Evolutionary conservation across 2,329 filamentous ascomycete species (phyloP), one percentile per base, ranked within the genome.

Genomic region (Colletotrichum somersetense): DNA sequence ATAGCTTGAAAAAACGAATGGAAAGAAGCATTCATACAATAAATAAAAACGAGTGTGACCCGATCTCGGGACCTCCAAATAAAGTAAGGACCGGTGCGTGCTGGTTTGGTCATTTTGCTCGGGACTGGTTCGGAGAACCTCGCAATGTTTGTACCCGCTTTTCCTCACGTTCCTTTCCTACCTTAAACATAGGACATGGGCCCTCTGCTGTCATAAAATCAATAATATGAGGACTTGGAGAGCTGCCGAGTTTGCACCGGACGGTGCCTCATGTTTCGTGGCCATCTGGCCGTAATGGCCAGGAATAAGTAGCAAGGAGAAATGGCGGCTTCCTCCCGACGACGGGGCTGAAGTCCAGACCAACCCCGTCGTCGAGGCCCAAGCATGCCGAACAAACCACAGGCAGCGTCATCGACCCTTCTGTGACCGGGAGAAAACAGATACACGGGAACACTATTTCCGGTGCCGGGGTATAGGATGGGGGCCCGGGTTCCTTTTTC

Each of bases 51-150:
- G 6, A 38, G n/a, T 46, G 38, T 61, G 23, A 61, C n/a, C 50
- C 53, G 46, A 57, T 63, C 5, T 11, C 26, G 23, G 42, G 48
- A 40, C 38, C 56, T 63, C 30, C 30, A 18, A 44, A 42, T 57
- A 63, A 44, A 23, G n/a, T 40, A 62, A 52, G n/a, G 30, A 5
- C 20, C 3, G 61, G 66, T 70, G 70, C 59, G 70, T 70, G 65
- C 70, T 52, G 26, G 40, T 55, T 64, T 66, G 58, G 46, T 72
- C 30, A 30, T 3, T 30, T 38, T 10, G 35, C 35, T 38, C 69
- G 69, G 69, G 59, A 48, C 57, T 72, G 53, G 35, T 56, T 72
- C 69, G 69, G 69, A 72, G 69, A 69, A 63, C 38, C 30, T 72
- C 66, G 70, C 70, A 65, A 70, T 72, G 61, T 65, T 23, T 6